Base-by-base conservation (phyloP, 768 basidiomycete species). In the Brasilioporus rufonigricans region DNA sequence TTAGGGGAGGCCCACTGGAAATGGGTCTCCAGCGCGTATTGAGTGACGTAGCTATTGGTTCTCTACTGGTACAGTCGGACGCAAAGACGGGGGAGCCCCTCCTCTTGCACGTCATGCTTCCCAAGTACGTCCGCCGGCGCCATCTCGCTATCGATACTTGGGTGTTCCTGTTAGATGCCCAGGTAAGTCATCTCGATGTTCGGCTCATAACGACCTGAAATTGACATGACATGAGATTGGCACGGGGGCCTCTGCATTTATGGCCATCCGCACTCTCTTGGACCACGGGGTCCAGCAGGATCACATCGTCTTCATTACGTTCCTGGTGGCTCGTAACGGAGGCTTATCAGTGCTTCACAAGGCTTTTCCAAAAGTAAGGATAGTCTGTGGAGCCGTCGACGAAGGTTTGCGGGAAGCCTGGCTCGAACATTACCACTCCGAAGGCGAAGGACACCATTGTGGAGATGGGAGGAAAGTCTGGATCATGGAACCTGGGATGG, bases 181-280 rank as follows among this genome's bases (percentile, higher is more conserved):
- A 96, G 77, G 91, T 85, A 64, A 45, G 44, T 26, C 18, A 65
- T 44, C 23, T 35, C 1, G 33, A n/a, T 35, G 27, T 16, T 35
- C 11, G 16, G 9, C 48, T 35, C 9, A 29, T 16, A 7, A 6
- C 24, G 6, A 39, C 44, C 13, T 5, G 10, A 12, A 12, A 18
- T 50, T 44, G 36, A 44, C 41, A 18, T 41, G 47, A n/a, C 48
- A 54, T 39, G 48, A 96, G 87, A 93, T 98, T 68, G 93, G 92
- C 7, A 98, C 96, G 0, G 96, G 87, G 5, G 94, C 95, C 0
- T 85, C 91, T 4, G 87, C 87, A 19, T 90, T 98, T 70, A 98
- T 98, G 96, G 88, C 94, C 0, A 91, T 99, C 57, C 88, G 96
- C 27, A 82, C 96, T 12, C 75, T 98, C 11, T 79, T 98, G 18